phyloP scores from a whole-genome alignment of 495 filamentous ascomycete genomes.

The Xylaria cubensis region DNA sequence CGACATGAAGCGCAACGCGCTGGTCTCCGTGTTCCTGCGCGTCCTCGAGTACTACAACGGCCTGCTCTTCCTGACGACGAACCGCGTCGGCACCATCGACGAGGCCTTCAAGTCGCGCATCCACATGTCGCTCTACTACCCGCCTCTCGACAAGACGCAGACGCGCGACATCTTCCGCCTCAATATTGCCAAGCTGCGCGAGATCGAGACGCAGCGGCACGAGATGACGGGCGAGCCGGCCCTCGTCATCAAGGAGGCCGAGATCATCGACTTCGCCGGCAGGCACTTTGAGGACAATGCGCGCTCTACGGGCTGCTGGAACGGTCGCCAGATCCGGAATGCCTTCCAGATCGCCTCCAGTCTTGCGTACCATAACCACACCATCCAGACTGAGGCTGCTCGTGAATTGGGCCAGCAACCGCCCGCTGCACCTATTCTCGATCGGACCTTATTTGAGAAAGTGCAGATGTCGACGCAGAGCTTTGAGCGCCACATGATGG shows the following conservation, averaged over 20 bases:
- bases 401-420: slow-evolving; percentile 35
- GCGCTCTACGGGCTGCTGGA: slow-evolving; percentile 47
- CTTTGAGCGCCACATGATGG: slow-evolving; percentile 32
- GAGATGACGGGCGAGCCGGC: slow-evolving; percentile 36
- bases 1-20: slow-evolving; percentile 57
- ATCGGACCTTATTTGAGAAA: slow-evolving; percentile 41
- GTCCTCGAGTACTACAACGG: slow-evolving; percentile 61
- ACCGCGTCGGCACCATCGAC: slow-evolving; percentile 56
- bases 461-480: slow-evolving; percentile 47
- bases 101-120: slow-evolving; percentile 60
- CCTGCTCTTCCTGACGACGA: slow-evolving; percentile 61
- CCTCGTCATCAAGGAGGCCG: slow-evolving; percentile 40
- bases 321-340: slow-evolving; percentile 64
- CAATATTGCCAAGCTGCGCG: slow-evolving; percentile 63
- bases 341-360: slow-evolving; percentile 67
- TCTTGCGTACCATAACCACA: slow-evolving; percentile 70
- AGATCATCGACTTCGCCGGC: slow-evolving; percentile 65
- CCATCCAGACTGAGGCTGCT: slow-evolving; percentile 52
- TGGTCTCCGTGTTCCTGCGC: slow-evolving; percentile 61
- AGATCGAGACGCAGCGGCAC: slow-evolving; percentile 34
- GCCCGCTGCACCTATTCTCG: slow-evolving; percentile 37
- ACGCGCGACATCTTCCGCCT: slow-evolving; percentile 82
- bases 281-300: slow-evolving; percentile 58
- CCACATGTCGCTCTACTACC: slow-evolving; percentile 55
- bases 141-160: slow-evolving; percentile 72